Conservation (phyloP, 2,329 filamentous ascomycete genomes). For the Aaosphaeria arxii region DNA sequence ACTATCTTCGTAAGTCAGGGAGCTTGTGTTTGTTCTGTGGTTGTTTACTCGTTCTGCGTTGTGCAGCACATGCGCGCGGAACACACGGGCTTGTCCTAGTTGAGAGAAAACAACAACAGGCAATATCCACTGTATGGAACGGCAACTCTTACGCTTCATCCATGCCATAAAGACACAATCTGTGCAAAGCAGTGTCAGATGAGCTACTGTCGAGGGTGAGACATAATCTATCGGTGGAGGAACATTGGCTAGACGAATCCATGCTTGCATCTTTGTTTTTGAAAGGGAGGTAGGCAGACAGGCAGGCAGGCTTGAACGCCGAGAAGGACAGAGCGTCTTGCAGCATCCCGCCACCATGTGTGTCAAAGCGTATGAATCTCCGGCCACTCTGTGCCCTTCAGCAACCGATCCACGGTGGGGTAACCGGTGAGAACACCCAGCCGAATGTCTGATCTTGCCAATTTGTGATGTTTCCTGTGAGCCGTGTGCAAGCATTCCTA, state of each 20-base stretch:
- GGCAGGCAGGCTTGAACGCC: conserved; percentile 26
- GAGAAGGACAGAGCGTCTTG: conserved; percentile 23
- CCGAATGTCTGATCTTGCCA: conserved; percentile 26
- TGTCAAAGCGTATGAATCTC: conserved; percentile 14
- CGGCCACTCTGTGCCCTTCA: conserved; percentile 18
- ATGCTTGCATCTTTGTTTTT: conserved; percentile 16
- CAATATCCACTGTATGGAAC: too few species aligned
- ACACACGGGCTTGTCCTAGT: conserved; percentile 2
- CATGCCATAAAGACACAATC: conserved; percentile 1
- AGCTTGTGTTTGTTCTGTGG: too few species aligned
- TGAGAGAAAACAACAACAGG: conserved; percentile 9
- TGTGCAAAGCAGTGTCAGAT: conserved; percentile 8
- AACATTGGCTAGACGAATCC: conserved; percentile 31
- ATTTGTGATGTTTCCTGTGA: conserved; percentile 30
- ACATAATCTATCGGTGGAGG: conserved; percentile 25
- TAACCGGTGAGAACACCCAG: conserved; percentile 34
- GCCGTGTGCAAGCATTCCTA: conserved; percentile 26
- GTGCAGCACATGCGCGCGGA: conserved; percentile 11
- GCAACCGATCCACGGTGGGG: conserved; percentile 22
- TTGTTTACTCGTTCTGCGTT: conserved; percentile 33
- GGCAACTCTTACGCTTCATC: neutral
- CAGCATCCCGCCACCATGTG: conserved; percentile 33
- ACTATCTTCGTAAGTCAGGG: too few species aligned
- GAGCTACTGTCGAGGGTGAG: conserved; percentile 12
- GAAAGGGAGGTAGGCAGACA: conserved; percentile 2